Conservation (phyloP, 257 asterid genomes). For the Nicotiana otophora region DNA sequence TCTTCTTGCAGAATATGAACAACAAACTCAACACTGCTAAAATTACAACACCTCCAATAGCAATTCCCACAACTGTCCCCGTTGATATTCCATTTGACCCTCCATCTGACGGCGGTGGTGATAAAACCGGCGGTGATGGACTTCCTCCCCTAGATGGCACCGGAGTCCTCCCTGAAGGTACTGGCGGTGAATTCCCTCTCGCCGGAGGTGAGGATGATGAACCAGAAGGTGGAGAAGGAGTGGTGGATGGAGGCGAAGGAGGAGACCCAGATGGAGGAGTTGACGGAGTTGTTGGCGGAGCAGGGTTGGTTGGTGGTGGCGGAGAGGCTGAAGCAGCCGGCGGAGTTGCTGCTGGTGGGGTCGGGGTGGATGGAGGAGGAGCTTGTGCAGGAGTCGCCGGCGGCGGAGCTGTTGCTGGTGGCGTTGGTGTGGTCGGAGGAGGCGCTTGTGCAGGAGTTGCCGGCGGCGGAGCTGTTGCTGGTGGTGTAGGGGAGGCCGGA, state of each 20-base stretch:
- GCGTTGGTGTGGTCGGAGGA: constrained; percentile 8
- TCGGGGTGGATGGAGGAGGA: constrained; percentile 21
- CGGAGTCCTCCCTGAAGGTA: constrained; percentile 18
- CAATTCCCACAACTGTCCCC: constrained; percentile 56
- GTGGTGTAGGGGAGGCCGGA: constrained; percentile 22
- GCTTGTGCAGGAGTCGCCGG: constrained; percentile 16
- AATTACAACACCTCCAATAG: constrained; percentile 53
- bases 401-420: constrained; percentile 15
- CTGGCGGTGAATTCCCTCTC: constrained; percentile 22
- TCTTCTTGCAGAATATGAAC: constrained; percentile 53
- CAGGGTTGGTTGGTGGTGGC: constrained; percentile 18
- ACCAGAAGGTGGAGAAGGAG: constrained; percentile 18
- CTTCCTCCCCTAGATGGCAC: constrained; percentile 15
- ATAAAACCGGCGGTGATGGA: constrained; percentile 18
- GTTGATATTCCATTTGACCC: constrained; percentile 36
- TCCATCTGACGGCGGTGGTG: constrained; percentile 29
- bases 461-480: constrained; percentile 10
- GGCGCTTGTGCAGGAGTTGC: constrained; percentile 7
- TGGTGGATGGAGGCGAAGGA: constrained; percentile 15
- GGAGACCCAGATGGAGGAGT: constrained; percentile 24
- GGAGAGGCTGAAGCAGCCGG: constrained; percentile 33
- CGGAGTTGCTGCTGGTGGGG: constrained; percentile 29
- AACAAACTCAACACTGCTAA: constrained; percentile 45
- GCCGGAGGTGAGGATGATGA: constrained; percentile 17
- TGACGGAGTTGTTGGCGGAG: constrained; percentile 31